Evolutionary conservation across 495 filamentous ascomycete species (phyloP).

Genomic region (Annulohypoxylon stygium): DNA sequence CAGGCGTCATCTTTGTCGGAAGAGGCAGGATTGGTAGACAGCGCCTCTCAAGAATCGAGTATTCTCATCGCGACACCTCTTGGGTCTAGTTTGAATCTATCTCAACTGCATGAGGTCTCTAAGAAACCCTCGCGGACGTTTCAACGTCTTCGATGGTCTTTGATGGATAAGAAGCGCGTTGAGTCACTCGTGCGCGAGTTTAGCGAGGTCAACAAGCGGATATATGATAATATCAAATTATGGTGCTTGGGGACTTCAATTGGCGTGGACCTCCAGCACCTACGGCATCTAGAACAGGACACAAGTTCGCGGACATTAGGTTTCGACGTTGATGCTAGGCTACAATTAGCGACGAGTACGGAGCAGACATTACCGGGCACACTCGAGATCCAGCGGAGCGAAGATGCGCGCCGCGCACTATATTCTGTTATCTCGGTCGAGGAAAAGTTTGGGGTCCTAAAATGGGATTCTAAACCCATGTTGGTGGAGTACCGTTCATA

Average conservation of each 20-base stretch:
- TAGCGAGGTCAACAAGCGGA: conserved; percentile 48
- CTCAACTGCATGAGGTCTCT: conserved; percentile 6
- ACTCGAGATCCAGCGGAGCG: conserved; percentile 33
- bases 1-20: neutral
- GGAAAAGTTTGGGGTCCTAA: conserved; percentile 17
- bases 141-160: conserved; percentile 47
- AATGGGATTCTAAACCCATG: conserved; percentile 29
- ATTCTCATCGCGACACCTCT: neutral
- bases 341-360: conserved; percentile 38
- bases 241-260: conserved; percentile 44
- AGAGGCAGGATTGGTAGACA: neutral
- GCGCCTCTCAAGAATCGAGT: neutral
- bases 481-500: conserved; percentile 27
- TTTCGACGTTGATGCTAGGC: conserved; percentile 40
- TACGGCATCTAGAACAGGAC: conserved; percentile 44
- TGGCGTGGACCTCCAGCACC: conserved; percentile 47
- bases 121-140: conserved; percentile 23
- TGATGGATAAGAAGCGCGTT: conserved; percentile 51
- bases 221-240: conserved; percentile 50
- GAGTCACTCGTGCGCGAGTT: conserved; percentile 48
- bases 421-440: conserved; percentile 15
- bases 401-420: conserved; percentile 9
- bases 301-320: conserved; percentile 14
- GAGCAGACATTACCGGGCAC: conserved; percentile 21
- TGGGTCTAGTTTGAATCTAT: neutral